Evolutionary conservation across 164 flowering plant genomes (phyloP).

Genomic region (Vitis riparia): DNA sequence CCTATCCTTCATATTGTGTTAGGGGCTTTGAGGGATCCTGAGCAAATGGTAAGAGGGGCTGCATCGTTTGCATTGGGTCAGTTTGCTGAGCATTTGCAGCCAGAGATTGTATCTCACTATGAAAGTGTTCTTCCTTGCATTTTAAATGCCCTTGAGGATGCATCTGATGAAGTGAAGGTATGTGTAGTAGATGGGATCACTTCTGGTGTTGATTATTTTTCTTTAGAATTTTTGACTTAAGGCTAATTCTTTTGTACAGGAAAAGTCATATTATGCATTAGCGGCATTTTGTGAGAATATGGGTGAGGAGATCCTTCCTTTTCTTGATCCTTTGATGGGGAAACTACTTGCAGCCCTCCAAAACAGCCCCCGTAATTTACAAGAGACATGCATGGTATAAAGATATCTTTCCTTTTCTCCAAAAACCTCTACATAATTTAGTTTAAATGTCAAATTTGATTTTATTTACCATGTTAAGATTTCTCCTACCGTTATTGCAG

Average conservation of each 20-base stretch:
- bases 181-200: not conserved
- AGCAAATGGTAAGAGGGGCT: slow-evolving; percentile 94
- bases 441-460: not conserved
- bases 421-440: not conserved
- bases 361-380: slow-evolving; percentile 81
- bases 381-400: slow-evolving; percentile 96
- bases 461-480: not conserved
- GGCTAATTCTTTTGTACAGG: slow-evolving; percentile 43
- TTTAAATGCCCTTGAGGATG: slow-evolving; percentile 78
- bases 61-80: slow-evolving; percentile 98
- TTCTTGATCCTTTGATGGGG: slow-evolving; percentile 85
- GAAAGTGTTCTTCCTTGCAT: slow-evolving; percentile 87
- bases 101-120: slow-evolving; percentile 84
- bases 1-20: slow-evolving; percentile 75
- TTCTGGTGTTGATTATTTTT: not conserved
- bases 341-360: slow-evolving; percentile 83
- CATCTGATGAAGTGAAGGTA: slow-evolving; percentile 94
- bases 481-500: slow-evolving; percentile 40
- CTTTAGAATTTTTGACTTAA: not conserved
- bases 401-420: slow-evolving; percentile 1
- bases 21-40: slow-evolving; percentile 82
- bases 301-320: slow-evolving; percentile 94
- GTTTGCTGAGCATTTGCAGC: slow-evolving; percentile 95
- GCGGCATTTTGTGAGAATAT: slow-evolving; percentile 98
- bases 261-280: slow-evolving; percentile 95